A percentile compares a stretch with the other conserved stretches of the same genome.
Conservation (phyloP, 2,329 filamentous ascomycete species). For the Scytalidium lignicola region DNA sequence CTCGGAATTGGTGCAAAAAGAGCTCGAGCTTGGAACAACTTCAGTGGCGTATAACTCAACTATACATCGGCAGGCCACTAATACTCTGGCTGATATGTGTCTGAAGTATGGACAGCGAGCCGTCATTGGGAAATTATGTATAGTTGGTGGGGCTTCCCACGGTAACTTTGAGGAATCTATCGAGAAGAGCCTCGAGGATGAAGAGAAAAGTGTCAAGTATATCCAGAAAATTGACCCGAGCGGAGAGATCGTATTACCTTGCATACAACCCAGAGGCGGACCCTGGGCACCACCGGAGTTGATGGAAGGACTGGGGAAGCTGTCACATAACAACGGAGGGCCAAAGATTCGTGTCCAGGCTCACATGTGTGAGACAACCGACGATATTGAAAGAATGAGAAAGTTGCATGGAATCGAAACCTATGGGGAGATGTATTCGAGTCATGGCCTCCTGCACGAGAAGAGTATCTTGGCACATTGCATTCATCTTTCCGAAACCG, state of each 20-base stretch:
- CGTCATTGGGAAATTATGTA: constrained; percentile 84
- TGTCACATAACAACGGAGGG: constrained; percentile 38
- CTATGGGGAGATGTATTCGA: constrained; percentile 55
- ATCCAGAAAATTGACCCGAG: constrained; percentile 42
- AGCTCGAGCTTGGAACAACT: constrained; percentile 82
- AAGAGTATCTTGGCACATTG: constrained; percentile 63
- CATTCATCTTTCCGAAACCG: constrained; percentile 54
- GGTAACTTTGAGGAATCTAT: constrained; percentile 22
- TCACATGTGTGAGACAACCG: constrained; percentile 60
- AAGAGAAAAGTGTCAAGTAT: constrained; percentile 33
- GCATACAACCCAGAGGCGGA: constrained; percentile 11
- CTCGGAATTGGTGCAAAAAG: constrained; percentile 69
- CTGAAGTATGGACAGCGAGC: constrained; percentile 75
- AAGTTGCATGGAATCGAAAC: constrained; percentile 49
- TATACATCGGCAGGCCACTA: constrained; percentile 75
- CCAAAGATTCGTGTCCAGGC: constrained; percentile 53
- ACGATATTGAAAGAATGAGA: constrained; percentile 52
- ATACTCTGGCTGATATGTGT: constrained; percentile 78
- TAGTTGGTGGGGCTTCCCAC: constrained; percentile 69
- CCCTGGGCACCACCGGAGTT: constrained; percentile 40
- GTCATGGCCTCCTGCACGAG: constrained; percentile 47
- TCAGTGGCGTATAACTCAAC: constrained; percentile 89
- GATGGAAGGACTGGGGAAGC: constrained; percentile 46
- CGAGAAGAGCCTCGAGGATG: constrained; percentile 44
- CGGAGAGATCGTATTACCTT: constrained; percentile 49